Evolutionary conservation across 768 basidiomycete genomes (phyloP), one percentile per base, ranked within the genome.

Genomic region (Filobasidium floriforme): DNA sequence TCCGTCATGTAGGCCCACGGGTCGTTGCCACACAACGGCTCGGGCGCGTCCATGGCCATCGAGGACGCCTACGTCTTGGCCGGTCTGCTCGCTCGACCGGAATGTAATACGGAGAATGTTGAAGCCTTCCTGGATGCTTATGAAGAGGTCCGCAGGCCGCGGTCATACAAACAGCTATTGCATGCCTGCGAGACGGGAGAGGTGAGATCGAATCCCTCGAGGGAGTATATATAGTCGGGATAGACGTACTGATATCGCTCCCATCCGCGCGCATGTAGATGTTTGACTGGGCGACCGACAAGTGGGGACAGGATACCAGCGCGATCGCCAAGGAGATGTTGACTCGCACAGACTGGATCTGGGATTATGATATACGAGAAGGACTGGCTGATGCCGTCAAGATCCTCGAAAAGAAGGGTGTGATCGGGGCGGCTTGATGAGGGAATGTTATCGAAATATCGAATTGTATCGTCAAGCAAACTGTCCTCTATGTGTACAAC

Each of bases 101-200:
- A 55, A 22, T 66, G 65, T 41, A 62, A 41, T 9, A 41, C 5
- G 26, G 46, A 28, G n/a, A 66, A 66, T 32, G 65, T 62, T 19
- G 60, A 66, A 40, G 9, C 37, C 40, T 66, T 66, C 41, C 41
- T 66, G 44, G 41, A 62, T n/a, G 65, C 60, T 24, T 61, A 66
- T 26, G 65, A 66, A 41, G 60, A 66, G 22, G 60, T 66, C 1
- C 5, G 65, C 7, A 6, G 59, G 41, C 65, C 65, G 37, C 51
- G 65, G 22, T 40, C 46, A 32, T 43, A 49, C 26, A 51, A 19
- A 40, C 65, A 66, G 40, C 49, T 51, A 52, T 15, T 66, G 52
- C 51, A 66, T 44, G 65, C 65, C 6, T 52, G 44, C 55, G 65
- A 66, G 65, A 66, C 65, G 51, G 65, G 65, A 41, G 65, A 66